phyloP scores from a whole-genome alignment of 352 stramenopile genomes.

The Pythium rhizo-oryzae region DNA sequence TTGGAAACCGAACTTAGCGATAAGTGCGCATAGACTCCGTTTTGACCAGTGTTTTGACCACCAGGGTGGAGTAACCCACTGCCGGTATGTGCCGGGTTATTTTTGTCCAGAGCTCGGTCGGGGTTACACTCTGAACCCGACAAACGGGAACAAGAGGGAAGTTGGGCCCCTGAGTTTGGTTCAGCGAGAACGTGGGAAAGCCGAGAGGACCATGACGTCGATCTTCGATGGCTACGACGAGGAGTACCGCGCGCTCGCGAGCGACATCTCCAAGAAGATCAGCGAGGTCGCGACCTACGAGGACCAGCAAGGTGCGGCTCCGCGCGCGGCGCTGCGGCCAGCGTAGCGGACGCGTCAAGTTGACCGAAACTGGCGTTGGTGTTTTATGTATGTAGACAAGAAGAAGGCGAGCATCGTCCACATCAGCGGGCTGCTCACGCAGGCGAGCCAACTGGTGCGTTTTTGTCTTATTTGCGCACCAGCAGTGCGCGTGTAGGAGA shows the following conservation, averaged over 20 bases:
- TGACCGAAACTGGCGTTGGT: not conserved
- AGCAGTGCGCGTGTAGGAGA: not conserved
- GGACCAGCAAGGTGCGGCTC: constrained; percentile 66
- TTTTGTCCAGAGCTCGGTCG: constrained; percentile 26
- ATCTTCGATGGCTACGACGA: constrained; percentile 91
- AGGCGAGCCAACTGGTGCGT: constrained; percentile 79
- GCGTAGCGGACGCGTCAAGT: not conserved
- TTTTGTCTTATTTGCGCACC: too few relatives aligned
- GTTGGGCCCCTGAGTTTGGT: not conserved
- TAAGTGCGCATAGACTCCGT: constrained; percentile 12
- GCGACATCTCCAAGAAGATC: constrained; percentile 90
- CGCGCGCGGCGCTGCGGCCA: not conserved
- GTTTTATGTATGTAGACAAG: constrained; percentile 65
- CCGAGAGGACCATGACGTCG: constrained; percentile 64
- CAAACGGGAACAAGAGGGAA: not conserved
- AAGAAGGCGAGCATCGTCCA: constrained; percentile 86
- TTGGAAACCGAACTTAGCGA: constrained; percentile 12
- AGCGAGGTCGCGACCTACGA: constrained; percentile 88
- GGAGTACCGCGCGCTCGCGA: constrained; percentile 82
- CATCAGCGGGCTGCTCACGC: constrained; percentile 76
- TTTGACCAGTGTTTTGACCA: constrained; percentile 15
- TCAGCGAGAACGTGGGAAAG: not conserved
- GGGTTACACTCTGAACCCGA: constrained; percentile 9
- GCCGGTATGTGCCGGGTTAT: constrained; percentile 8
- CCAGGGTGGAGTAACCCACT: constrained; percentile 7